Conservation (phyloP, 805 yeast genomes). For the Saccharomycopsis synnaedendra region DNA sequence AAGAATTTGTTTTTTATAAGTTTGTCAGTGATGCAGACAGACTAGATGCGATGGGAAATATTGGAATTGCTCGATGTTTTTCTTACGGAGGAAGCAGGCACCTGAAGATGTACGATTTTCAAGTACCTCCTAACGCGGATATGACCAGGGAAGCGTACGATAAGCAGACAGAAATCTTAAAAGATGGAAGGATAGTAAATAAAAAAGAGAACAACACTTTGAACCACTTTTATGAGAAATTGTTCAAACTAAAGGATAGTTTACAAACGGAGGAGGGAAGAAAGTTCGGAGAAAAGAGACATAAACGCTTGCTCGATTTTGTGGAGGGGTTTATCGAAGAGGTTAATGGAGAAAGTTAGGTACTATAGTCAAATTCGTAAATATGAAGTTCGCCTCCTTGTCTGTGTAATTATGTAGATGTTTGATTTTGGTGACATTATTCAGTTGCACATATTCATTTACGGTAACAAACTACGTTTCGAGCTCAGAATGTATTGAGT, state of each 20-base stretch:
- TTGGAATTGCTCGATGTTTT: slow-evolving; percentile 25
- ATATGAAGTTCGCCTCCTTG: neutral
- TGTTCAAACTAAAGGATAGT: slow-evolving; percentile 20
- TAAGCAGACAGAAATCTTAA: slow-evolving; percentile 5
- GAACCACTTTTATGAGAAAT: slow-evolving; percentile 24
- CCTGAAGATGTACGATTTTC: slow-evolving; percentile 19
- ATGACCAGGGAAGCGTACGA: slow-evolving; percentile 9
- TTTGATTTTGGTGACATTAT: neutral
- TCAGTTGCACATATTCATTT: neutral
- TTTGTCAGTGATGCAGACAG: slow-evolving; percentile 30
- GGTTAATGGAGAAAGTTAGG: neutral
- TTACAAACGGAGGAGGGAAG: slow-evolving; percentile 20
- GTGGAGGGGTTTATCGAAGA: slow-evolving; percentile 16
- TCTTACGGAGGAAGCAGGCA: slow-evolving; percentile 22
- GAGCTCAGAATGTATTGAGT: no score
- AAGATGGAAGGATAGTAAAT: neutral
- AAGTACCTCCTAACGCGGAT: slow-evolving; percentile 2
- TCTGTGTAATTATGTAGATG: neutral
- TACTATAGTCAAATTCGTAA: no score
- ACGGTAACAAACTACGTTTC: no score
- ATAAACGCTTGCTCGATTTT: slow-evolving; percentile 18
- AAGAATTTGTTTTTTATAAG: slow-evolving; percentile 1
- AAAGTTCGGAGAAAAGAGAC: slow-evolving; percentile 18
- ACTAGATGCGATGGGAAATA: slow-evolving; percentile 27
- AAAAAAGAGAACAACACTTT: slow-evolving; percentile 17